These are phyloP conservation scores for Aureobasidium pullulans DNA, from an alignment of 2,329 filamentous ascomycete species.

Conservation along the genomic window DNA sequence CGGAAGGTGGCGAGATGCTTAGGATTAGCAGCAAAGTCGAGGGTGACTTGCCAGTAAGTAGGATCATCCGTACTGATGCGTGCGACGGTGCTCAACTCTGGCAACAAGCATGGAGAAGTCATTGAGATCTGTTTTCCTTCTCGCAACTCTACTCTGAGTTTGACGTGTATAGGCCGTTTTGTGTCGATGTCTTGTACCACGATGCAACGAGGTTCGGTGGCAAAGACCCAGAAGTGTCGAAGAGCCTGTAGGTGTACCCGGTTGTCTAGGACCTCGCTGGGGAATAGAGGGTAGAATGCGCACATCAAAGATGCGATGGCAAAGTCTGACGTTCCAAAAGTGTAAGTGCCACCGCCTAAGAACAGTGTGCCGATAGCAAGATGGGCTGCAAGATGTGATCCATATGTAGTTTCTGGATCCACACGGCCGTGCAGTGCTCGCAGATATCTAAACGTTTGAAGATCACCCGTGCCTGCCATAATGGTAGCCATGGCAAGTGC, in stretches of 20 bases:
- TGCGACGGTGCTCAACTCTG: constrained; percentile 57
- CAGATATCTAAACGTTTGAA: constrained; percentile 75
- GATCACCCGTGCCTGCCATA: constrained; percentile 92
- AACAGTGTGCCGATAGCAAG: constrained; percentile 88
- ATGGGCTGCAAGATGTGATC: constrained; percentile 87
- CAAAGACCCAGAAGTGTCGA: constrained; percentile 93
- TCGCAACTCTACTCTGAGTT: constrained; percentile 19
- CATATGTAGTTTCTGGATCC: constrained; percentile 78
- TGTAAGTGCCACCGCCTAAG: constrained; percentile 84
- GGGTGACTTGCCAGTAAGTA: constrained; percentile 71
- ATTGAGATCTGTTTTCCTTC: constrained; percentile 26
- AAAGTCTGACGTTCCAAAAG: constrained; percentile 80
- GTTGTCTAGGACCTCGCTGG: constrained; percentile 83
- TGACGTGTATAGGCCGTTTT: constrained; percentile 58
- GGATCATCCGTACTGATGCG: constrained; percentile 56
- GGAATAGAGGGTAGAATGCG: constrained; percentile 91
- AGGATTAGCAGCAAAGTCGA: constrained; percentile 63
- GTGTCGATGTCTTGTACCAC: constrained; percentile 83
- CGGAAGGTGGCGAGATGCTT: constrained; percentile 58
- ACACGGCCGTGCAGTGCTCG: constrained; percentile 82
- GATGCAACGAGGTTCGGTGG: constrained; percentile 81
- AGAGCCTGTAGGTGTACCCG: constrained; percentile 92
- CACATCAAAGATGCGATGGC: constrained; percentile 80
- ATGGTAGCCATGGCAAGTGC: constrained; percentile 77
- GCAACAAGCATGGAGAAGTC: constrained; percentile 51